Conservation (phyloP, 2,329 filamentous ascomycete genomes). For the Colletotrichum sp. region DNA sequence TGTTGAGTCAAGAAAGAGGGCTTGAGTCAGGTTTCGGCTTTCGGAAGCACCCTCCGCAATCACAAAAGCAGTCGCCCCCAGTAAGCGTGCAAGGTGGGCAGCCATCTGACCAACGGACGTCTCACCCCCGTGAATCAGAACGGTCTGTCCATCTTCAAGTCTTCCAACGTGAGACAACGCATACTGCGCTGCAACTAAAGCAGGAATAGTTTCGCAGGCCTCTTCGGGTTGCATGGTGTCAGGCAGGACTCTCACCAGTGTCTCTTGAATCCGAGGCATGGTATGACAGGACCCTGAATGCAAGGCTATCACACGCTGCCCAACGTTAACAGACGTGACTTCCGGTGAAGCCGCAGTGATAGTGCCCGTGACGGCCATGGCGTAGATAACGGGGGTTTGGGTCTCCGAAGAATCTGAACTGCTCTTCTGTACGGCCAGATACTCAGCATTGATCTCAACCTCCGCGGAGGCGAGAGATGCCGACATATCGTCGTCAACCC, state of each 20-base stretch:
- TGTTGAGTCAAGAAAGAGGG: not conserved
- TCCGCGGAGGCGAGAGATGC: not conserved
- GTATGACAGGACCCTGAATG: not conserved
- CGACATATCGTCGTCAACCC: not conserved
- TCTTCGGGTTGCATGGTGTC: not conserved
- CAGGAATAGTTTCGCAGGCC: not conserved
- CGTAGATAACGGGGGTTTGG: not conserved
- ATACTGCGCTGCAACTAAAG: not conserved
- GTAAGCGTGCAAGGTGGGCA: conserved; percentile 29
- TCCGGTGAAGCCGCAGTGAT: not conserved
- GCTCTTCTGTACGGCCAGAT: not conserved
- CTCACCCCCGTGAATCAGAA: conserved; percentile 39
- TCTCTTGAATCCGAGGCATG: not conserved
- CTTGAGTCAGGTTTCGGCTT: rapidly evolving
- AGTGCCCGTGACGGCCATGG: not conserved
- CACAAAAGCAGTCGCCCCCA: conserved; percentile 33
- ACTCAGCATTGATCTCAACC: not conserved
- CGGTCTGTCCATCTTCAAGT: conserved; percentile 30
- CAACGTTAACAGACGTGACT: not conserved
- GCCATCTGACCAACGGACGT: conserved; percentile 40
- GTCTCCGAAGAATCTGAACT: not conserved
- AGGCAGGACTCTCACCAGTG: not conserved
- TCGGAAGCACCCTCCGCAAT: conserved; percentile 26
- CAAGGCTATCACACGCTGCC: not conserved
- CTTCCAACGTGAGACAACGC: conserved; percentile 32